Evolutionary conservation across 2,329 filamentous ascomycete species (phyloP), one percentile per base, ranked within the genome.

Genomic region (Exophiala bonariae): DNA sequence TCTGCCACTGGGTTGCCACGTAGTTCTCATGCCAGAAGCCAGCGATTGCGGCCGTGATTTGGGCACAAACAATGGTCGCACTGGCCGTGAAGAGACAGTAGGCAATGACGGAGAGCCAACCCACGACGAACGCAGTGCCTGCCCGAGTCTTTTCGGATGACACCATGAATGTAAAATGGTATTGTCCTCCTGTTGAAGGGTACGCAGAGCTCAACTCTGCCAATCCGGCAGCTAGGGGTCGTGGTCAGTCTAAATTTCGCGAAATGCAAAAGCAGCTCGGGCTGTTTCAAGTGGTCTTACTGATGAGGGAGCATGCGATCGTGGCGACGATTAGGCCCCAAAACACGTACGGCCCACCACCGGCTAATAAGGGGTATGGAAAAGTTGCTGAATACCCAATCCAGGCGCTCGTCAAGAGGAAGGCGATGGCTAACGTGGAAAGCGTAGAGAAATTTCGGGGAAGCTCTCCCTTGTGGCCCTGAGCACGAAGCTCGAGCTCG

Each of bases 161-260:
- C 0, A 63, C 50, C 46, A 65, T 61, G 44, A 52, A 66, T 2
- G 58, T 59, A 34, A 63, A 64, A 43, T 66, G 63, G 39, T 66
- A 66, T 43, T 64, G 63, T 4, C 64, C 62, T 20, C 59, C 56
- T 3, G 36, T 55, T 2, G 56, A 59, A 8, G 58, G 61, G 40
- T 39, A 63, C 1, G 60, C 61, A 7, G 61, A 63, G 16, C 56
- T 52, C 17, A 63, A 38, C 35, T 63, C 61, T 13, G 60, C 58
- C 10, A 63, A 17, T 37, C 35, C 35, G 6, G 35, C 35, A 37
- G 35, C 35, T 37, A 22, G 6, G 9, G 14, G 18, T 6, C 19
- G 17, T 37, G 18, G 35, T 37, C 18, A 37, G 35, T n/a, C 8
- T 19, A 22, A 16, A 37, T 20, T n/a, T 19, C 4, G 35, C 10